Percentiles rank a stretch among this genome's conserved stretches.
Evolutionary conservation across 441 rosid genomes (phyloP).

Genomic region (Capsella rubella): DNA sequence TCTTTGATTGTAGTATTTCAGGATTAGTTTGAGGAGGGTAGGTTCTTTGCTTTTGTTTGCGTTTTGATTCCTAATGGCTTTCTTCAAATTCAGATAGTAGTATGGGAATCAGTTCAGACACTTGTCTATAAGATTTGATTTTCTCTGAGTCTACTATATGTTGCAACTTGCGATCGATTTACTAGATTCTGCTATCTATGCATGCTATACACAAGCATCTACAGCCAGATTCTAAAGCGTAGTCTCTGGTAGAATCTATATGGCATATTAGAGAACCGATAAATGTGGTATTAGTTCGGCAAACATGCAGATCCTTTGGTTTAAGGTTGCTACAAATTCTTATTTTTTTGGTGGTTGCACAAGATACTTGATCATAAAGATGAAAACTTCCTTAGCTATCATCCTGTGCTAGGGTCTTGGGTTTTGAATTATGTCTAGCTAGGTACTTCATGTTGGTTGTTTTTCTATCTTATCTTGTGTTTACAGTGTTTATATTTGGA

Average conservation of each 20-base stretch:
- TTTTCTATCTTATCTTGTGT: slow-evolving; percentile 23
- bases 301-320: neutral
- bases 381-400: too few species aligned
- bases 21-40: slow-evolving; percentile 3
- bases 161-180: neutral
- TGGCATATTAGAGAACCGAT: neutral
- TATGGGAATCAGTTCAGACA: neutral
- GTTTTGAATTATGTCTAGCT: slow-evolving; percentile 8
- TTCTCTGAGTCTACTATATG: neutral
- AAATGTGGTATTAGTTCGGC: neutral
- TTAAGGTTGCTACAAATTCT: neutral
- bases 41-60: slow-evolving; percentile 10
- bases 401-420: neutral
- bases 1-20: neutral
- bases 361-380: neutral
- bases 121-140: slow-evolving; percentile 1
- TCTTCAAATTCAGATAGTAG: neutral
- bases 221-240: neutral
- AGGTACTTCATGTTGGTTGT: slow-evolving; percentile 4
- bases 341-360: neutral
- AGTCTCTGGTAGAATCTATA: slow-evolving; percentile 9
- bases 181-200: neutral
- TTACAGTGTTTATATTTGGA: slow-evolving; percentile 38
- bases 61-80: neutral
- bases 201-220: slow-evolving; percentile 4